Percentiles rank a stretch among this genome's conserved stretches.
Evolutionary conservation across 345 rosid genomes (phyloP).

Genomic region (Schrenkiella parvula): DNA sequence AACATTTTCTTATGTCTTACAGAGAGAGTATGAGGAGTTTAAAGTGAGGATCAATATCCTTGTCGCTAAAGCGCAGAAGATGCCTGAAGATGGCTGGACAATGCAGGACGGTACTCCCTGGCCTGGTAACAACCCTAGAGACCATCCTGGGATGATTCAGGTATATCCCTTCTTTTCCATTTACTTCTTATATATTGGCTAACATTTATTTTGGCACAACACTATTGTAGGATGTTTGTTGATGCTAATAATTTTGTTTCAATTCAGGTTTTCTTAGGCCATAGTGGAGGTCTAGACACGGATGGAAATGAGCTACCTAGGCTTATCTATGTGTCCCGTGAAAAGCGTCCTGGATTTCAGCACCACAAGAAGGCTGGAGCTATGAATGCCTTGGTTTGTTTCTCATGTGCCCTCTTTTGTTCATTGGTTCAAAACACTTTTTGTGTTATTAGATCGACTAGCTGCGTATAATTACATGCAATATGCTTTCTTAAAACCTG

Average conservation of each 20-base stretch:
- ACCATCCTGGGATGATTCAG: constrained; percentile 99
- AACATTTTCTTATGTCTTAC: constrained; percentile 16
- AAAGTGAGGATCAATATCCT: constrained; percentile 95
- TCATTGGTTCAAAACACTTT: background rate
- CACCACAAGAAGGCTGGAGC: constrained; percentile 99
- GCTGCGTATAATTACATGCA: background rate
- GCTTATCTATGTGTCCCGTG: constrained; percentile 98
- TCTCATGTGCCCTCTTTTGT: background rate
- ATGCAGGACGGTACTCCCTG: constrained; percentile 99
- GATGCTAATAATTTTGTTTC: background rate
- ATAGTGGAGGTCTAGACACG: constrained; percentile 88
- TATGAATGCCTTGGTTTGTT: constrained; percentile 95
- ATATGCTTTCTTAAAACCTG: background rate
- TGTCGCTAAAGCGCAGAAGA: constrained; percentile 94
- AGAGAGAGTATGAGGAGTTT: constrained; percentile 99
- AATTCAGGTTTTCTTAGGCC: constrained; percentile 87
- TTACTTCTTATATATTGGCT: background rate
- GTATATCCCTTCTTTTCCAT: constrained; percentile 18
- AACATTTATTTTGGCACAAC: background rate
- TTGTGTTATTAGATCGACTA: background rate
- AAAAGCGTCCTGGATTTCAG: constrained; percentile 98
- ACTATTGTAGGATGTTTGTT: background rate
- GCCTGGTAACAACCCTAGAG: constrained; percentile 98
- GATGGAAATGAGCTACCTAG: constrained; percentile 98
- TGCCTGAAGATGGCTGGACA: constrained; percentile 99